These are phyloP conservation scores for Lumnitzera racemosa DNA, from an alignment of 345 rosid species.

Conservation along the genomic window DNA sequence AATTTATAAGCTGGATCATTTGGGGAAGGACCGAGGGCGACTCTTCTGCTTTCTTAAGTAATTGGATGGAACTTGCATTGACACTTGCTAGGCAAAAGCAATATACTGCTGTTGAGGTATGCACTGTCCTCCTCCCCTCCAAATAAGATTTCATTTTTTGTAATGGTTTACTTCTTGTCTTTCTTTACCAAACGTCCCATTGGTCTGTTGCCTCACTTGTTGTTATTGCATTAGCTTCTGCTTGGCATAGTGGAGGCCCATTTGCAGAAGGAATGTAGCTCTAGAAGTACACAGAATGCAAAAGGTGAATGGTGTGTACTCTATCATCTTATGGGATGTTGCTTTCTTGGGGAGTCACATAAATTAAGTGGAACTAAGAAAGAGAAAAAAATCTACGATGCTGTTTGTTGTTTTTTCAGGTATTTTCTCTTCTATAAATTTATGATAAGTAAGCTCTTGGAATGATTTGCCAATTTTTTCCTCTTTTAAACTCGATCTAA, in stretches of 20 bases:
- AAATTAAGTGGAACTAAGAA: slow-evolving; percentile 44
- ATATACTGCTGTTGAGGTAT: slow-evolving; percentile 82
- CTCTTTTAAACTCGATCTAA: not conserved
- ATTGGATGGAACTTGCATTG: slow-evolving; percentile 63
- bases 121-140: not conserved
- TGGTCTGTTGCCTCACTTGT: not conserved
- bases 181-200: not conserved
- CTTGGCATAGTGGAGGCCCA: slow-evolving; percentile 65
- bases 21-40: slow-evolving; percentile 63
- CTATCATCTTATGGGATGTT: slow-evolving; percentile 90
- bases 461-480: not conserved
- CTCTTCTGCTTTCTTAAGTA: slow-evolving; percentile 59
- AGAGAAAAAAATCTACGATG: slow-evolving; percentile 71
- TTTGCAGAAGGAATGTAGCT: slow-evolving; percentile 55
- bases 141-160: not conserved
- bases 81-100: slow-evolving; percentile 77
- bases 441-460: no score
- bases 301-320: slow-evolving; percentile 77
- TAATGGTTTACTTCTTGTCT: not conserved
- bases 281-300: slow-evolving; percentile 58
- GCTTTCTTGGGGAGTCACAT: slow-evolving; percentile 78
- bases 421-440: slow-evolving; percentile 9
- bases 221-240: slow-evolving; percentile 29
- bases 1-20: slow-evolving; percentile 72
- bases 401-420: slow-evolving; percentile 91